phyloP scores from a whole-genome alignment of 1,284 basidiomycete genomes.

The Omphalotus olearius region DNA sequence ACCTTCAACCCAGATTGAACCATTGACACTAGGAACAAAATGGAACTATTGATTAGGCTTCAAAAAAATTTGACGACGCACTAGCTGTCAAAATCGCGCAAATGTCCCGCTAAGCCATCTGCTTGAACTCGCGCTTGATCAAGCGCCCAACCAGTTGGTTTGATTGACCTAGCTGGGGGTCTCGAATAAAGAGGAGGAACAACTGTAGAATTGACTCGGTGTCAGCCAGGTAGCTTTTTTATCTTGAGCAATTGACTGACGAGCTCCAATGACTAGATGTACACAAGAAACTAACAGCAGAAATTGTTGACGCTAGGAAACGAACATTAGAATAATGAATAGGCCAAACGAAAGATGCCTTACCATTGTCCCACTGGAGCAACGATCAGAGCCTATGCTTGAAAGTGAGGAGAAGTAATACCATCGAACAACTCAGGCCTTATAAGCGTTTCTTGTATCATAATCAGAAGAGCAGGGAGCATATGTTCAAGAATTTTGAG shows the following conservation, averaged over 20 bases:
- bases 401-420: neutral
- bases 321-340: neutral
- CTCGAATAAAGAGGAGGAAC: conserved; percentile 26
- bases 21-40: conserved; percentile 26
- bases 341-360: neutral
- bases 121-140: conserved; percentile 35
- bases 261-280: neutral
- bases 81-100: conserved; percentile 35
- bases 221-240: neutral
- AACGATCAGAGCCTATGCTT: neutral
- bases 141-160: conserved; percentile 35
- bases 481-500: neutral
- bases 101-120: conserved; percentile 33
- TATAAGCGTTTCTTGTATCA: too few species aligned
- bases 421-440: too few species aligned
- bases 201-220: conserved; percentile 18
- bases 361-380: neutral
- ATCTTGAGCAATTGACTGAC: neutral
- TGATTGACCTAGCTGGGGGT: conserved; percentile 30
- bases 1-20: conserved; percentile 37
- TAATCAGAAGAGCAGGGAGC: neutral
- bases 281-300: neutral
- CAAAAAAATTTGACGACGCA: conserved; percentile 15
- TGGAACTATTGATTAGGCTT: neutral
- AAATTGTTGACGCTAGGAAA: conserved; percentile 1